Evolutionary conservation across 441 rosid genomes (phyloP).

Genomic region (Isatis lusitanica): DNA sequence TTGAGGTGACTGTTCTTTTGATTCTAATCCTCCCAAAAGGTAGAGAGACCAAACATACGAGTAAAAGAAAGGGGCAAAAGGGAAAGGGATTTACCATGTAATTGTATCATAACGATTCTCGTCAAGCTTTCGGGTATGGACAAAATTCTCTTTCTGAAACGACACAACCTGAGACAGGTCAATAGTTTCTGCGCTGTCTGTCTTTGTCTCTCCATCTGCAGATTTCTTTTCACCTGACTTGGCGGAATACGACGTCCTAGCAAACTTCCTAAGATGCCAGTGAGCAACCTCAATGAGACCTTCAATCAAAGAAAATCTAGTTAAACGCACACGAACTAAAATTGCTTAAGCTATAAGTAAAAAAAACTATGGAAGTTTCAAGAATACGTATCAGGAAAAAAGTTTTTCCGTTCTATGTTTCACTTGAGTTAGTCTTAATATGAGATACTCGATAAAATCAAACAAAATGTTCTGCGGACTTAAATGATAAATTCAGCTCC

Average conservation of each 20-base stretch:
- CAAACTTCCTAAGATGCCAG: conserved; percentile 69
- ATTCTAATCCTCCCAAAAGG: not conserved
- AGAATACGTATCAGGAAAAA: not conserved
- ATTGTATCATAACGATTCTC: conserved; percentile 71
- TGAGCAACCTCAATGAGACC: conserved; percentile 71
- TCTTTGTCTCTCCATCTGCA: conserved; percentile 20
- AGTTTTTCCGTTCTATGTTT: not conserved
- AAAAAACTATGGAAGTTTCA: not conserved
- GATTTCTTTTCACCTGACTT: conserved; percentile 36
- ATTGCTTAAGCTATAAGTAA: not conserved
- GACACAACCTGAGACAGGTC: conserved; percentile 62
- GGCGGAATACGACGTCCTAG: conserved; percentile 39
- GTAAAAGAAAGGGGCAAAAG: not conserved
- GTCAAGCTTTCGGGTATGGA: conserved; percentile 40
- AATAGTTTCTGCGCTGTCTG: conserved; percentile 32
- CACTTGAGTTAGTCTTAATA: not conserved
- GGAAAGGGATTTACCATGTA: conserved; percentile 55
- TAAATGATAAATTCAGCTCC: not conserved
- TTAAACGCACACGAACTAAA: not conserved
- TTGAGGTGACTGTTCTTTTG: not conserved
- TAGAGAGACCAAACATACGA: not conserved
- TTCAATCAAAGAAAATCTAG: conserved; percentile 33
- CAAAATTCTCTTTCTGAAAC: conserved; percentile 78
- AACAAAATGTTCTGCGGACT: not conserved
- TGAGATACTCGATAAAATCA: not conserved